Evolutionary conservation across 1,284 basidiomycete species (phyloP).

Genomic region (Porogramme epimiltina): DNA sequence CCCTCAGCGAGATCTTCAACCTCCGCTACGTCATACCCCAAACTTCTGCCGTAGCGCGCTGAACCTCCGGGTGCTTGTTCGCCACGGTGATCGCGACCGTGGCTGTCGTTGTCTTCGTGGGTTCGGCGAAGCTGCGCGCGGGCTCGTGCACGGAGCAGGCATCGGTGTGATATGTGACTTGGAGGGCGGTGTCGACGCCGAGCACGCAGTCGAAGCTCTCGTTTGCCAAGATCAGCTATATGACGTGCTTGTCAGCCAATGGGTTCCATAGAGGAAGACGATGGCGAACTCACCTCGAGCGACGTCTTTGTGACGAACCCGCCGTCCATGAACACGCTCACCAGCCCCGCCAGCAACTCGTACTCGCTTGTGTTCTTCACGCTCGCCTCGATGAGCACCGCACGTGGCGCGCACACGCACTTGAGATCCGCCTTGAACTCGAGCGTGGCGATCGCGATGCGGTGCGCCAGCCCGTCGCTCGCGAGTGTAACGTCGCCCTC

Average conservation of each 20-base stretch:
- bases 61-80: constrained; percentile 62
- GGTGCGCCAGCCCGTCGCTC: constrained; percentile 53
- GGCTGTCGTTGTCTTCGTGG: constrained; percentile 44
- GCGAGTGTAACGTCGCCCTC: constrained; percentile 51
- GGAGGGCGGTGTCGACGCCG: constrained; percentile 45
- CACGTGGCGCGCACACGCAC: constrained; percentile 50
- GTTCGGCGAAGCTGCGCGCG: constrained; percentile 40
- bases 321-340: constrained; percentile 53
- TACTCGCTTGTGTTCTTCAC: constrained; percentile 57
- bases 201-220: constrained; percentile 58
- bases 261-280: too few relatives aligned
- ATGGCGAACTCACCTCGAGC: constrained; percentile 40
- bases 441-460: constrained; percentile 52
- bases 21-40: constrained; percentile 73
- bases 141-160: constrained; percentile 31
- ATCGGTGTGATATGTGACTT: not conserved
- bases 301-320: constrained; percentile 49
- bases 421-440: constrained; percentile 48
- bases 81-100: constrained; percentile 44
- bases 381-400: constrained; percentile 45
- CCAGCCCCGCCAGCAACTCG: constrained; percentile 48
- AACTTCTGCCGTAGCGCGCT: constrained; percentile 73
- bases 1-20: constrained; percentile 55
- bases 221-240: constrained; percentile 47
- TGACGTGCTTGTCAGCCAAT: not conserved